Evolutionary conservation across 768 basidiomycete genomes (phyloP), one percentile per base, ranked within the genome.

Genomic region (Agaricus blazei): DNA sequence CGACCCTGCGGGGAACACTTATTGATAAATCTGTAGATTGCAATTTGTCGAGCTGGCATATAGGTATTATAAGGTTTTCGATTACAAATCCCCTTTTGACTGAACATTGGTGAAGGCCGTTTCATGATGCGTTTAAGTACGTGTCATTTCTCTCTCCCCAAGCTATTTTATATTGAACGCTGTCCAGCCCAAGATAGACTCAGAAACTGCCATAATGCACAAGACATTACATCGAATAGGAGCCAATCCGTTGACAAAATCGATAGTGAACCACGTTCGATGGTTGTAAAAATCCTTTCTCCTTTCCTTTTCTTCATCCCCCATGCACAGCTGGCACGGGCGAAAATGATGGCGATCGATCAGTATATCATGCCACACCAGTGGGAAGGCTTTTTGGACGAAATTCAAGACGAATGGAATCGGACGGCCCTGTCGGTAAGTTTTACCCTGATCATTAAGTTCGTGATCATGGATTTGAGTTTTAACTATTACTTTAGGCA

Each of bases 261-360:
- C 14, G 3, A 15, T 14, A n/a, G 34, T 15, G 37, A n/a, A 26
- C 5, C 11, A 11, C 53, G 45, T n/a, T 54, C 53, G 1, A 54
- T 28, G 8, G 31, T 54, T 3, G 19, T 54, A 14, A 9, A 37
- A 7, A 1, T 12, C 3, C 29, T 54, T 24, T 54, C 53, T 6
- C 53, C 53, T 27, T 24, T 54, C 14, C n/a, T 54, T 9, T 54
- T 54, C 28, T 54, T 38, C 9, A 48, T 48, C n/a, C 53, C 53
- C 8, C 45, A 48, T 24, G 24, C 46, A 40, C 45, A 54, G 9
- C n/a, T 54, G 9, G 27, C 26, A 7, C 45, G 38, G 15, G 46
- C 48, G 15, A 24, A 48, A 9, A 31, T 34, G 31, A 23, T 54
- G 37, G 24, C 19, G 4, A 28, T 54, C n/a, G 53, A 54, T 19